Evolutionary conservation across 208 protist genomes (phyloP), one percentile per base, ranked within the genome.

Genomic region (Wallacemonas sp.): DNA sequence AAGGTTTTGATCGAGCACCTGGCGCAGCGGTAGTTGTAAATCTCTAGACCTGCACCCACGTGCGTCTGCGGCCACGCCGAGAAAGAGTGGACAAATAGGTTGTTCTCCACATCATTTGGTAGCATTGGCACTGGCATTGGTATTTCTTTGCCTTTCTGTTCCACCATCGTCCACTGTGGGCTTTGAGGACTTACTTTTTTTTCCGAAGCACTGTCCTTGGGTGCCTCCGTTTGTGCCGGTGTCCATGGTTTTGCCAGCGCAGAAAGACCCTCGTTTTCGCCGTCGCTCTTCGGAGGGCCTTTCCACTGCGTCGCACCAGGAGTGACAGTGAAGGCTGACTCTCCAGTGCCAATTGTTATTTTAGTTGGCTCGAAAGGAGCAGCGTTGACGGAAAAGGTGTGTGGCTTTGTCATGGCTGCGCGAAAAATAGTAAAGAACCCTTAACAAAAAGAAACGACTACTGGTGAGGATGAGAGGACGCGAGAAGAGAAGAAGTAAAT

Each of bases 21-120:
- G 31, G 30, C 75, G 63, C 84, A 91, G 3, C 62, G 21, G 64
- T 91, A 91, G 62, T 80, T 80, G 70, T 74, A 84, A 11, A 91
- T 17, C 26, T 91, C 73, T 2, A 91, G 55, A 27, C 77, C 66
- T 0, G 79, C 70, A 39, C 15, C 65, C 30, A 69, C 76, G 36
- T 80, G 53, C 2, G 65, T 51, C 21, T 77, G 47, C 1, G 79
- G 79, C 39, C 74, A 44, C 27, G 82, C 21, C 9, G 61, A 69
- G 51, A 79, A 68, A 2, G 78, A 84, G 59, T 91, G 84, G 1
- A 77, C 68, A 69, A 86, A 91, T 8, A 75, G 41, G 38, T 73
- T 87, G 58, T 34, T 73, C 46, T 49, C 69, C 0, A 58, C 61
- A 24, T 83, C 75, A 26, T 61, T 77, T 6, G 58, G 59, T 2